phyloP scores from a whole-genome alignment of 176 grass and related monocot genomes.

The Raddia guianensis region DNA sequence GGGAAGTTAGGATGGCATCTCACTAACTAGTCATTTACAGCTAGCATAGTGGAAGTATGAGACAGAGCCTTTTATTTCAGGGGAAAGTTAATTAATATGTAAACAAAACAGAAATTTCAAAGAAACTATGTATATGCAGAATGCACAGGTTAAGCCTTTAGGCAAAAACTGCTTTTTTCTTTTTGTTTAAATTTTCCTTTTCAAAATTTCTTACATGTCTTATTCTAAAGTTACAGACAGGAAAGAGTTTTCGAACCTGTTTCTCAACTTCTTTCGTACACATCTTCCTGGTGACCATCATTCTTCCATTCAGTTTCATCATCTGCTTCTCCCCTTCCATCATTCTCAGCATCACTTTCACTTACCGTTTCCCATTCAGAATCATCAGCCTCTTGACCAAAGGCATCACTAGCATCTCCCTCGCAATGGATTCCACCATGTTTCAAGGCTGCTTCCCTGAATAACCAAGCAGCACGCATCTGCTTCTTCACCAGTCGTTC shows the following conservation, averaged over 20 bases:
- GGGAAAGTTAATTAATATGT: not conserved
- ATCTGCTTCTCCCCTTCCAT: conserved; percentile 58
- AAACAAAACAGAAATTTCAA: not conserved
- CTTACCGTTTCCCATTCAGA: conserved; percentile 96
- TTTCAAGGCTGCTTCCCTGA: conserved; percentile 89
- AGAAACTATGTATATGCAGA: not conserved
- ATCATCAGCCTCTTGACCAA: conserved; percentile 85
- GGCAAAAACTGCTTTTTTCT: not conserved
- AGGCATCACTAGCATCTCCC: conserved; percentile 72
- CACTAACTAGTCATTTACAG: not conserved
- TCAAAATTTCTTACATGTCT: not conserved
- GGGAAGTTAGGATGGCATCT: not conserved
- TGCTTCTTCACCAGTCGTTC: conserved; percentile 96
- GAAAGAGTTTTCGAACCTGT: conserved; percentile 40
- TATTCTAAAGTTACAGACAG: not conserved
- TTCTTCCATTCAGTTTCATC: conserved; percentile 75
- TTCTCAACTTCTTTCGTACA: conserved; percentile 63
- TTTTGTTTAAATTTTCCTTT: not conserved
- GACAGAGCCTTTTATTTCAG: not conserved
- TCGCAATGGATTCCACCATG: conserved; percentile 80
- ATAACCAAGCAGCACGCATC: conserved; percentile 95
- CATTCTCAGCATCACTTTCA: conserved; percentile 76
- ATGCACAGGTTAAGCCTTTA: not conserved
- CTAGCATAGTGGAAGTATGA: not conserved
- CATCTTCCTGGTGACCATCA: conserved; percentile 56